phyloP scores from a whole-genome alignment of 495 filamentous ascomycete genomes.

The Clavariopsis aquatica region DNA sequence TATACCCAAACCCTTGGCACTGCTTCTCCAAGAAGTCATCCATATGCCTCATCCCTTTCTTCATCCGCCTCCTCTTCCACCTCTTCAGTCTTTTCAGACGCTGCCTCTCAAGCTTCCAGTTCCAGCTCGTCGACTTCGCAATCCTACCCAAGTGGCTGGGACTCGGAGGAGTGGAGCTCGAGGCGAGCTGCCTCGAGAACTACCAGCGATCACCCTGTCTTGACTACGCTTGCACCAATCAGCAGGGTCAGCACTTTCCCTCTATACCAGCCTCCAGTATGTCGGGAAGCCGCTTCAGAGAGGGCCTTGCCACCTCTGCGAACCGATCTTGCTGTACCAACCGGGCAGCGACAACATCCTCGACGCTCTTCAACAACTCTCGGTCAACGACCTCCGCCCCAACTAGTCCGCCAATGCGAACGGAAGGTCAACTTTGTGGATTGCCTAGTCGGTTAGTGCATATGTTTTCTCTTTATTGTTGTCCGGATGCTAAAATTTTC shows the following conservation, averaged over 20 bases:
- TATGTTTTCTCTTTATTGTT: constrained; percentile 24
- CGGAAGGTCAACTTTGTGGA: constrained; percentile 96
- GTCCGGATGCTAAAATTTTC: constrained; percentile 42
- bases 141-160: constrained; percentile 21
- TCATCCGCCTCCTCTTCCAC: constrained; percentile 73
- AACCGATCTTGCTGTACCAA: constrained; percentile 43
- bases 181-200: not conserved
- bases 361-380: constrained; percentile 59
- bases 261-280: constrained; percentile 31
- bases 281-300: constrained; percentile 26
- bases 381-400: constrained; percentile 66
- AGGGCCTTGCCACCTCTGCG: constrained; percentile 32
- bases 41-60: constrained; percentile 68
- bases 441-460: constrained; percentile 91
- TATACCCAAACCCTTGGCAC: constrained; percentile 29
- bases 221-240: constrained; percentile 27
- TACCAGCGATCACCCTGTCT: constrained; percentile 5
- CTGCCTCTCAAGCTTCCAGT: constrained; percentile 54
- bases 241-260: constrained; percentile 33
- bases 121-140: constrained; percentile 29
- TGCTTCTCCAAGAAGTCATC: constrained; percentile 40
- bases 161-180: constrained; percentile 35
- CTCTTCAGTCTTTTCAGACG: constrained; percentile 77
- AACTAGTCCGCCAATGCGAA: constrained; percentile 85
- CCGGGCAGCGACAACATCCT: constrained; percentile 77